Conservation (phyloP, 495 filamentous ascomycete species). For the Penicillium atrosanguineum region DNA sequence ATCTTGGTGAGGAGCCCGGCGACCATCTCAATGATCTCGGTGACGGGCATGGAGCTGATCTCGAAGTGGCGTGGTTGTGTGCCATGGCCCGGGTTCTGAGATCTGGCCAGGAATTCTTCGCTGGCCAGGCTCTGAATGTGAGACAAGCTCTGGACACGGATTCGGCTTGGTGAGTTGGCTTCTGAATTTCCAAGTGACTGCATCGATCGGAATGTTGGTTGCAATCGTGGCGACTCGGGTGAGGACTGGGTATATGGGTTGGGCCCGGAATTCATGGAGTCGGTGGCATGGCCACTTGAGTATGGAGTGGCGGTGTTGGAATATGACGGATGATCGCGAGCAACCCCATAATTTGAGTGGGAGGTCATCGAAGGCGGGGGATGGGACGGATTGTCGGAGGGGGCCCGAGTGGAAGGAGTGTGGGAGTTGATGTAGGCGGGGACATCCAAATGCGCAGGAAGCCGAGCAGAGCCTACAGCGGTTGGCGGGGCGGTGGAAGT, state of each 20-base stretch:
- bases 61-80: constrained; percentile 66
- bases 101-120: constrained; percentile 61
- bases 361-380: constrained; percentile 34
- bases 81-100: constrained; percentile 48
- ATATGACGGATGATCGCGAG: constrained; percentile 17
- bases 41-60: constrained; percentile 96
- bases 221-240: constrained; percentile 52
- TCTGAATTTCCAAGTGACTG: constrained; percentile 51
- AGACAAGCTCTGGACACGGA: constrained; percentile 78
- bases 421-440: constrained; percentile 42
- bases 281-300: constrained; percentile 10
- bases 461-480: constrained; percentile 37
- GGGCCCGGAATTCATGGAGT: constrained; percentile 16
- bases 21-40: constrained; percentile 99
- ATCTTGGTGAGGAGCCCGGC: constrained; percentile 98
- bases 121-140: constrained; percentile 88
- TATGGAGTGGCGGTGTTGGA: constrained; percentile 21
- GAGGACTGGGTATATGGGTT: constrained; percentile 28
- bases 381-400: constrained; percentile 28
- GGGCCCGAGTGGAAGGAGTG: constrained; percentile 23
- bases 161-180: constrained; percentile 66
- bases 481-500: constrained; percentile 41
- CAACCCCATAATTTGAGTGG: constrained; percentile 24
- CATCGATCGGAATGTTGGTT: constrained; percentile 51
- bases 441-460: constrained; percentile 36